Evolutionary conservation across 306 rosid species (phyloP), one percentile per base, ranked within the genome.

Genomic region (Trifolium repens): DNA sequence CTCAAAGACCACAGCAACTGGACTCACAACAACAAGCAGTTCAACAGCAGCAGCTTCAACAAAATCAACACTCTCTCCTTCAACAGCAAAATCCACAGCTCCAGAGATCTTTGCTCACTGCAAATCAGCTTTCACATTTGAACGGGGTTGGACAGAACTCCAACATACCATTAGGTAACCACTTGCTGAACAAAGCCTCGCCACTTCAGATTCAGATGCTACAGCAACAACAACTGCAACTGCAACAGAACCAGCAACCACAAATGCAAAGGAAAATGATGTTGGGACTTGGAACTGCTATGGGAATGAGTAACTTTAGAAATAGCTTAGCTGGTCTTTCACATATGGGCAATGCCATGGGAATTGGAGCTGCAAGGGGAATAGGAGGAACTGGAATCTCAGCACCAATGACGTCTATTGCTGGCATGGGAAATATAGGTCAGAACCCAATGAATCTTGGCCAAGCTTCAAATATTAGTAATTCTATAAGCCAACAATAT

Each of bases 231-330:
- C 96, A 91, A 1, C 93, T 84, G 5, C 88, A 89, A 0, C 96
- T 84, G 5, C 88, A 89, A 0, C 94, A 85, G 8, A 89, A 82
- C 6, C 91, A 86, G n/a, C 83, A 68, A 65, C 85, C 91, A 8
- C 97, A 86, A 75, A 43, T 92, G 86, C 98, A 89, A 77, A 85
- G 98, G 83, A 92, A 87, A 89, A 85, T 92, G 90, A 79, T 91
- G 81, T 83, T 96, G 92, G 99, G 97, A 44, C 80, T 90, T 71
- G 96, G 94, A 78, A 26, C 89, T 11, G 72, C 92, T 82, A 78
- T 88, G 74, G 91, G 92, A 72, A 79, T 91, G 82, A 74, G 87
- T 63, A 87, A 79, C 79, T 65, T 90, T 42, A 87, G 92, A 67
- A 89, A 87, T 78, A 90, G 74, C 88, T 81, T 94, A 79, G 94